phyloP scores from a whole-genome alignment of 768 basidiomycete genomes.

The Hygrophorus russula region DNA sequence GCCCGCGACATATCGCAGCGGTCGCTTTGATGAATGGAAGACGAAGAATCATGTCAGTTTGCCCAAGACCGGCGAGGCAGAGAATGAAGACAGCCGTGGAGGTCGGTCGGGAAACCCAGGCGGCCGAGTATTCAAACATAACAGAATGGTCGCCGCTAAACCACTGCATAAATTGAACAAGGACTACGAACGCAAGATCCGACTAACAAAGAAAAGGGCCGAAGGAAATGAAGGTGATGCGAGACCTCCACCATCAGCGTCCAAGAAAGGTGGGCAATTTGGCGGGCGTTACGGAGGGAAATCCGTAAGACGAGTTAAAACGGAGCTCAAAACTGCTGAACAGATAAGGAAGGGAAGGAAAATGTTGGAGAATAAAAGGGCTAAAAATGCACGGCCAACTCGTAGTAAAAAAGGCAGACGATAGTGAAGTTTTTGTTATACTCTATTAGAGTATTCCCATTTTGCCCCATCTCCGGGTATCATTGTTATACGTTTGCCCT shows the following conservation, averaged over 20 bases:
- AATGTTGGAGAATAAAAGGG: slow-evolving; percentile 48
- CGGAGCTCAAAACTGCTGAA: slow-evolving; percentile 76
- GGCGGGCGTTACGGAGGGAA: slow-evolving; percentile 49
- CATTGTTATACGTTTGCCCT: slow-evolving; percentile 35
- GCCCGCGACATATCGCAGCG: slow-evolving; percentile 87
- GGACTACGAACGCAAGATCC: slow-evolving; percentile 64
- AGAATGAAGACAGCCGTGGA: slow-evolving; percentile 30
- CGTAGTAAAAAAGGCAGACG: slow-evolving; percentile 33
- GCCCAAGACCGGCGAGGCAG: slow-evolving; percentile 77
- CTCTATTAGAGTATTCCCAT: slow-evolving; percentile 64
- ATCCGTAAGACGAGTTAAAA: slow-evolving; percentile 54
- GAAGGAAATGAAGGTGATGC: slow-evolving; percentile 20
- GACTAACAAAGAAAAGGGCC: slow-evolving; percentile 49
- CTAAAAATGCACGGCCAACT: slow-evolving; percentile 73
- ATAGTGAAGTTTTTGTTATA: slow-evolving; percentile 10
- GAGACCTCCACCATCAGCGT: slow-evolving; percentile 7
- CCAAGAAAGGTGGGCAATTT: slow-evolving; percentile 18
- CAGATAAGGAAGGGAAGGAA: slow-evolving; percentile 77
- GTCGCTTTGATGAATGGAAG: slow-evolving; percentile 94
- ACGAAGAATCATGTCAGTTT: slow-evolving; percentile 60
- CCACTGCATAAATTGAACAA: slow-evolving; percentile 64
- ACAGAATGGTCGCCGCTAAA: slow-evolving; percentile 50
- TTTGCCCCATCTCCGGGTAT: slow-evolving; percentile 55
- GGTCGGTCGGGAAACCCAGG: slow-evolving; percentile 27
- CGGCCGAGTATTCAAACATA: slow-evolving; percentile 67